These are phyloP conservation scores for Leucoagaricus sp. DNA, from an alignment of 1,284 basidiomycete species.

Conservation along the genomic window DNA sequence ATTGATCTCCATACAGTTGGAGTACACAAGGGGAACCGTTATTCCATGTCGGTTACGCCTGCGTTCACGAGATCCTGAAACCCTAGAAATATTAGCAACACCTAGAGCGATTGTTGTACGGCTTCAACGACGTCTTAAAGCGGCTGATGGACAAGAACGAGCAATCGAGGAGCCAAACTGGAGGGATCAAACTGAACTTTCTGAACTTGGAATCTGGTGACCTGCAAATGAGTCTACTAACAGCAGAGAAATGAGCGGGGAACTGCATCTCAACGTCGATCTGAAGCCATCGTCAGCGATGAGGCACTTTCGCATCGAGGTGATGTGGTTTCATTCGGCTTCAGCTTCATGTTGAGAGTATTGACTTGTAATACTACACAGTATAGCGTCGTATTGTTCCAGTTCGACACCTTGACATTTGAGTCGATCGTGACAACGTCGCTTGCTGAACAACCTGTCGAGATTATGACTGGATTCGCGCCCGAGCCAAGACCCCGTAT, in stretches of 20 bases:
- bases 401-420: conserved; percentile 34
- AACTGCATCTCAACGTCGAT: conserved; percentile 36
- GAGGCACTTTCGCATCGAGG: conserved; percentile 39
- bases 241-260: conserved; percentile 33
- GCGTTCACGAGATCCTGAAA: conserved; percentile 31
- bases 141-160: conserved; percentile 23
- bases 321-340: conserved; percentile 17
- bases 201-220: conserved; percentile 37
- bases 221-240: conserved; percentile 21
- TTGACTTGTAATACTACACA: conserved; percentile 19
- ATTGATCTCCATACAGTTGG: conserved; percentile 27
- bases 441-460: conserved; percentile 28
- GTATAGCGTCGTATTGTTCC: conserved; percentile 37
- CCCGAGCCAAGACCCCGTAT: conserved; percentile 31
- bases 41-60: conserved; percentile 35
- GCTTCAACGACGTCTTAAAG: conserved; percentile 33
- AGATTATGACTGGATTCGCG: conserved; percentile 32
- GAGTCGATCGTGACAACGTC: conserved; percentile 21
- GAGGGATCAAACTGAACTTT: conserved; percentile 31
- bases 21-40: conserved; percentile 36
- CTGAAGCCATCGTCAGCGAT: conserved; percentile 37
- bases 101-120: conserved; percentile 33
- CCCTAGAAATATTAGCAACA: conserved; percentile 34
- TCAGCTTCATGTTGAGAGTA: background rate
- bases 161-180: conserved; percentile 22